Percentiles rank a stretch among this genome's conserved stretches.
Conservation (phyloP, 441 rosid species). For the Gossypium schwendimanii region DNA sequence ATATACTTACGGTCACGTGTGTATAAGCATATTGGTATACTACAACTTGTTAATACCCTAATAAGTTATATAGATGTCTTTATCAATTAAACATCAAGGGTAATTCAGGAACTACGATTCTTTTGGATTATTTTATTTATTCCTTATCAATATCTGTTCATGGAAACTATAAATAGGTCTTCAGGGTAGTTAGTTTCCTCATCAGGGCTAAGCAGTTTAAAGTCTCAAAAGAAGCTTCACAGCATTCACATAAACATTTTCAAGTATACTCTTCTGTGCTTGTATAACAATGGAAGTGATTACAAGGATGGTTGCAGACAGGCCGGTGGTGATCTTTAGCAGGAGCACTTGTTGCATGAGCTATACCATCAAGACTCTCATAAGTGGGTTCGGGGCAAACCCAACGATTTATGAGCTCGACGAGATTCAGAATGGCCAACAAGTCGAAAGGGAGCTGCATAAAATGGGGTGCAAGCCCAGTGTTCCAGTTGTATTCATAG, state of each 20-base stretch:
- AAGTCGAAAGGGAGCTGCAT: slow-evolving; percentile 39
- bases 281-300: slow-evolving; percentile 30
- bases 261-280: background rate
- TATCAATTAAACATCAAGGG: slow-evolving; percentile 8
- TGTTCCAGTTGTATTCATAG: slow-evolving; percentile 54
- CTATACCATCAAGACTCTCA: slow-evolving; percentile 45
- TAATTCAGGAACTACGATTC: slow-evolving; percentile 12
- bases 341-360: slow-evolving; percentile 51
- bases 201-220: slow-evolving; percentile 18
- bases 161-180: slow-evolving; percentile 25
- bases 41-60: slow-evolving; percentile 5
- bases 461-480: slow-evolving; percentile 36
- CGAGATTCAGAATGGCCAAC: slow-evolving; percentile 43
- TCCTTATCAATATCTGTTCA: background rate
- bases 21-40: slow-evolving; percentile 6
- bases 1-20: background rate
- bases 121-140: slow-evolving; percentile 7
- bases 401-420: slow-evolving; percentile 56
- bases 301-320: slow-evolving; percentile 34
- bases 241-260: background rate
- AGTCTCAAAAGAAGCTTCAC: background rate
- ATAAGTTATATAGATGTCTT: background rate
- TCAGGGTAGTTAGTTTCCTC: background rate
- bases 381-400: slow-evolving; percentile 46
- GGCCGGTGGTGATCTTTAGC: slow-evolving; percentile 60